A percentile compares a stretch with the other conserved stretches of the same genome.
Conservation (phyloP, 2,329 filamentous ascomycete species). For the Dactylellina parvicollis region DNA sequence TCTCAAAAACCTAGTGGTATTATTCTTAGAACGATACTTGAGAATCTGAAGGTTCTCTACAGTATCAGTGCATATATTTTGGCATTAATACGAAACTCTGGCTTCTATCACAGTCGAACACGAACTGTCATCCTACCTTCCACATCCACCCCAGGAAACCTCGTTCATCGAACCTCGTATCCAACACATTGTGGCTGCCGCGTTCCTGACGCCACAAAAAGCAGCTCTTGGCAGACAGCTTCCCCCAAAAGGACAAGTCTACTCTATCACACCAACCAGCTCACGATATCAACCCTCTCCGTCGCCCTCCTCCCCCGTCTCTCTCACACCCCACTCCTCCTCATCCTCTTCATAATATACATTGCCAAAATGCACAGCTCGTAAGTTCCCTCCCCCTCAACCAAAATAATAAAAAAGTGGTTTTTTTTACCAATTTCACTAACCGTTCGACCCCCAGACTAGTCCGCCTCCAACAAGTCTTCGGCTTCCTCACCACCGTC, state of each 20-base stretch:
- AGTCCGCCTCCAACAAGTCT: slow-evolving; percentile 87
- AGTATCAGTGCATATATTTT: no score
- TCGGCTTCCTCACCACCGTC: slow-evolving; percentile 97
- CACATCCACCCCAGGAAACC: no score
- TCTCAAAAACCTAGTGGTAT: no score
- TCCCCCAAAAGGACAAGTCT: slow-evolving; percentile 48
- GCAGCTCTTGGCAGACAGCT: slow-evolving; percentile 28
- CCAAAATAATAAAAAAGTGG: no score
- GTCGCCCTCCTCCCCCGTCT: slow-evolving; percentile 3
- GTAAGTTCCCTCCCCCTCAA: slow-evolving; percentile 10
- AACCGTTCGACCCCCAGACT: slow-evolving; percentile 67
- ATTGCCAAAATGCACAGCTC: slow-evolving; percentile 52
- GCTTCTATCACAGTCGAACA: no score
- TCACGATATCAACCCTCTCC: slow-evolving; percentile 20
- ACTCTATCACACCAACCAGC: slow-evolving; percentile 2
- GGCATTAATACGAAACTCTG: no score
- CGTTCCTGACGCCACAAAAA: slow-evolving; percentile 7
- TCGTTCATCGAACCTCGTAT: no score
- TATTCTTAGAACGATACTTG: no score
- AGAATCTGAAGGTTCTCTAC: no score
- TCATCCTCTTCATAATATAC: not conserved
- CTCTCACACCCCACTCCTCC: slow-evolving; percentile 1
- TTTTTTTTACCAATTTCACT: not conserved
- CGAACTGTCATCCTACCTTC: no score
- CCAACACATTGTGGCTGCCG: slow-evolving; percentile 30